Evolutionary conservation across 495 filamentous ascomycete species (phyloP).

Genomic region (Hypoxylon trugodes): DNA sequence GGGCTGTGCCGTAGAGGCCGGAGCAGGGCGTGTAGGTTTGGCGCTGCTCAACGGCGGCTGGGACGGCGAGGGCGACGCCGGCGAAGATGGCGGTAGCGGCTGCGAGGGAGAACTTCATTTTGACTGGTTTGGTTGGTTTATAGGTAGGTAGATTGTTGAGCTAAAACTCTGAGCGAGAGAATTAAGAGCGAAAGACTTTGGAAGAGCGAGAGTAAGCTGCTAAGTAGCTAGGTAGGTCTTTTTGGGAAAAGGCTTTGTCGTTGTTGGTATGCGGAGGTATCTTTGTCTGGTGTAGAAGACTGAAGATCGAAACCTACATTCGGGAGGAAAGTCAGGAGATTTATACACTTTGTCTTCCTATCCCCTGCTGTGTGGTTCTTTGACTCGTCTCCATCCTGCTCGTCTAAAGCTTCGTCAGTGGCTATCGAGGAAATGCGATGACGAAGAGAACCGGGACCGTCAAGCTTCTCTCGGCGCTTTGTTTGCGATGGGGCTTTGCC

Average conservation of each 20-base stretch:
- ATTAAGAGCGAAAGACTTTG: neutral
- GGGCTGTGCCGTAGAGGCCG: conserved; percentile 50
- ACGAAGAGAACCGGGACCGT: conserved; percentile 5
- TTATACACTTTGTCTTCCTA: conserved; percentile 7
- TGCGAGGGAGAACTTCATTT: conserved; percentile 42
- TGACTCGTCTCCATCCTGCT: neutral
- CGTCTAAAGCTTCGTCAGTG: conserved; percentile 13
- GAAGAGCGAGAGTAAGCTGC: neutral
- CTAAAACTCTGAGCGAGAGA: too few relatives aligned
- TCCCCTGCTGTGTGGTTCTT: neutral
- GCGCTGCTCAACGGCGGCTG: conserved; percentile 38
- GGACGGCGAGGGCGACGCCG: conserved; percentile 35
- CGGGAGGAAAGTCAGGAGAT: conserved; percentile 4
- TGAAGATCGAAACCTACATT: neutral
- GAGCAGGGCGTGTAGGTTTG: conserved; percentile 50
- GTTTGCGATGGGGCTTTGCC: too few relatives aligned
- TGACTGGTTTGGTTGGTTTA: conserved; percentile 11
- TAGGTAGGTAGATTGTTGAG: neutral
- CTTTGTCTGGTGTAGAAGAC: conserved; percentile 13
- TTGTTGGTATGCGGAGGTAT: neutral
- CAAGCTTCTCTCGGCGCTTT: too few relatives aligned
- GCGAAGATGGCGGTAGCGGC: conserved; percentile 21
- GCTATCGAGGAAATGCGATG: conserved; percentile 16
- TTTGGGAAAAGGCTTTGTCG: conserved; percentile 10
- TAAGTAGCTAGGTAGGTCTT: conserved; percentile 7